Evolutionary conservation across 805 yeast genomes (phyloP).

Genomic region (Sporopachydermia lactativora): DNA sequence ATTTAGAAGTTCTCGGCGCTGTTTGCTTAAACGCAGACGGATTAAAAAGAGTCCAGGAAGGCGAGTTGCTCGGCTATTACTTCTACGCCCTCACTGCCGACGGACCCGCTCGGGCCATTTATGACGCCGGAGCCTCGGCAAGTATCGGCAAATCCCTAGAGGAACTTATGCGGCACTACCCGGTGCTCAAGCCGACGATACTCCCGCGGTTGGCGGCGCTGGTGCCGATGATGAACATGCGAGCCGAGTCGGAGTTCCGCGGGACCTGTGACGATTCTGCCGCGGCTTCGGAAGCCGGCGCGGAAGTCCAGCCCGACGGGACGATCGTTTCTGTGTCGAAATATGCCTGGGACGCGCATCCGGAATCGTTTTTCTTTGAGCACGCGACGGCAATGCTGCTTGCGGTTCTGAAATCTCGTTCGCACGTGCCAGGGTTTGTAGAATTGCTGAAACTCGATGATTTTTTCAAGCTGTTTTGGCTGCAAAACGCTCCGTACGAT

Average conservation of each 20-base stretch:
- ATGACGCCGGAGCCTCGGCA: slow-evolving; percentile 36
- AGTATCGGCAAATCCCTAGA: slow-evolving; percentile 59
- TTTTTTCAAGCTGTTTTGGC: slow-evolving; percentile 34
- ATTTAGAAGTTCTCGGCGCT: slow-evolving; percentile 74
- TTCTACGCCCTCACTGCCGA: slow-evolving; percentile 36
- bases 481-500: slow-evolving; percentile 48
- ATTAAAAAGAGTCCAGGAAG: slow-evolving; percentile 33
- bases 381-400: background rate
- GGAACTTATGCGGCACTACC: slow-evolving; percentile 73
- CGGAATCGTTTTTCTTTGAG: background rate
- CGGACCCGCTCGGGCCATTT: slow-evolving; percentile 38
- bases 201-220: background rate
- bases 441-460: slow-evolving; percentile 25
- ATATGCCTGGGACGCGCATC: background rate
- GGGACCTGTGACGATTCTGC: background rate
- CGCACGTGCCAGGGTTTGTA: slow-evolving; percentile 14
- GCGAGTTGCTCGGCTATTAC: slow-evolving; percentile 26
- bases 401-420: background rate
- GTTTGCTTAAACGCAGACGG: slow-evolving; percentile 69
- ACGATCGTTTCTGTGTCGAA: slow-evolving; percentile 22
- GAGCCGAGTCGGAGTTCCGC: background rate
- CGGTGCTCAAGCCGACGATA: slow-evolving; percentile 31
- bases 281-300: background rate
- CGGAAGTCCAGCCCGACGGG: background rate
- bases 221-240: background rate